phyloP scores from a whole-genome alignment of 345 rosid genomes.

The Linum tenue region DNA sequence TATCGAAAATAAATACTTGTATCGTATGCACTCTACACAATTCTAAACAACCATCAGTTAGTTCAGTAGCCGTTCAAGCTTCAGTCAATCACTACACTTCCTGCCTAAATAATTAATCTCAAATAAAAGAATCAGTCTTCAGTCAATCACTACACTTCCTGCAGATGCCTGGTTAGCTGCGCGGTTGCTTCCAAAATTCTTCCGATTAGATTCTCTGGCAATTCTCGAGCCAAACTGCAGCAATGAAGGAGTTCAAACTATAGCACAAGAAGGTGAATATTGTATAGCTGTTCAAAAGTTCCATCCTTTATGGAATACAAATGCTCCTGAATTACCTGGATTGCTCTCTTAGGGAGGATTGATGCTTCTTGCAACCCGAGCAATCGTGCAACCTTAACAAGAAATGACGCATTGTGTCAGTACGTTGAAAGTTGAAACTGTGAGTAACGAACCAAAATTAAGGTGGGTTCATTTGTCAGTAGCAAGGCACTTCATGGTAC shows the following conservation, averaged over 20 bases:
- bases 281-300: not conserved
- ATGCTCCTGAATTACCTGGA: constrained; percentile 46
- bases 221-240: constrained; percentile 87
- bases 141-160: constrained; percentile 37
- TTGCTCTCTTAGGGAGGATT: constrained; percentile 75
- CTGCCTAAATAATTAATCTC: no score
- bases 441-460: no score
- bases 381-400: constrained; percentile 62
- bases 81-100: no score
- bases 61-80: no score
- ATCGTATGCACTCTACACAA: no score
- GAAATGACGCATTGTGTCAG: not conserved
- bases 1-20: no score
- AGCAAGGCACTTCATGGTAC: no score
- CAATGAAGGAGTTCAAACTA: not conserved
- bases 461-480: no score
- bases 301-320: not conserved
- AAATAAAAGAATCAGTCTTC: not conserved
- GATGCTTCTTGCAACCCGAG: constrained; percentile 77
- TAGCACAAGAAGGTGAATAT: not conserved
- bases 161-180: constrained; percentile 96
- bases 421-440: not conserved
- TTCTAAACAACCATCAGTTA: no score
- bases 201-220: constrained; percentile 79
- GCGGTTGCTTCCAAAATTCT: constrained; percentile 85